Base-by-base conservation (phyloP, 2,329 filamentous ascomycete genomes). In the Fusarium tupiense region DNA sequence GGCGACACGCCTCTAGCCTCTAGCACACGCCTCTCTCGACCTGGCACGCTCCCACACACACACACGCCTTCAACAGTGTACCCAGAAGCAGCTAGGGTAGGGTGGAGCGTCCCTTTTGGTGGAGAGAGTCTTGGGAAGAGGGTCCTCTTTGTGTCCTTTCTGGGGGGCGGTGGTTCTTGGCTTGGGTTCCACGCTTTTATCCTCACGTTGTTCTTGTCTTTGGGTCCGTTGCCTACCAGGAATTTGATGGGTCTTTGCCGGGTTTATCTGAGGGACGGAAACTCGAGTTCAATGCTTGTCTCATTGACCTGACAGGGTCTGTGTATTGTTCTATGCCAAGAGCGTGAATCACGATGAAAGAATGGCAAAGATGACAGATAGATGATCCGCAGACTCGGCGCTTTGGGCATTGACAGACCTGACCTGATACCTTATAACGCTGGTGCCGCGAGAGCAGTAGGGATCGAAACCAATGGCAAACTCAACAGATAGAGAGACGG, bases 101-200 rank as follows among this genome's bases (percentile, higher is more conserved):
- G 41, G 75, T 75, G 76, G 76, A 61, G 67, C 61, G 61, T 67
- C 64, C 63, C 54, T 68, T 58, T 31, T 68, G 67, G 72, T 75
- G 72, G 72, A 69, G 62, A 64, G 69, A 69, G 52, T 46, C 64
- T 74, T 59, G 53, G 49, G 64, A 37, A 71, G 71, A 73, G 73
- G 64, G 66, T 67, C 67, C 63, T 68, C 64, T 64, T 69, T 65
- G 63, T 46, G 61, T 72, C 72, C 66, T 69, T 66, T 73, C 65
- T 73, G 72, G 72, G 61, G 63, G 67, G 38, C 58, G 69, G 66
- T 67, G 63, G 53, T 67, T 66, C 66, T 71, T 54, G 29, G 56
- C 37, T 53, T 62, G 63, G 64, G 57, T 63, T 63, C 56, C 43
- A 47, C 62, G 72, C 35, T 16, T 50, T 24, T 43, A 66, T 59